These are phyloP conservation scores for Akebia trifoliata DNA, from an alignment of 164 flowering plant species.

Conservation along the genomic window DNA sequence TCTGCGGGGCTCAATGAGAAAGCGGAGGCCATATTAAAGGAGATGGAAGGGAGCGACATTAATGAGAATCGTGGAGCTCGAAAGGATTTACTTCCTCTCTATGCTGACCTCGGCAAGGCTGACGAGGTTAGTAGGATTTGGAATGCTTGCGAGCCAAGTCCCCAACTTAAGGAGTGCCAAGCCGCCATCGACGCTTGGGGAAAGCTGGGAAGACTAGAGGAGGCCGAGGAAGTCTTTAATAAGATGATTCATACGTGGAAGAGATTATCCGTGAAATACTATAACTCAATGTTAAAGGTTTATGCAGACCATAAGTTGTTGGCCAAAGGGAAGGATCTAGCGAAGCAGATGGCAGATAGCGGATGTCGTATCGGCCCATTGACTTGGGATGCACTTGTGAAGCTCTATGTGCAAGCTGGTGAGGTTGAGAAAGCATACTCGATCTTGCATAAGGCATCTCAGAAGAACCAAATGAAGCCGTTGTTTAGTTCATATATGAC, in stretches of 20 bases:
- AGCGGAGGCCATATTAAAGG: conserved; percentile 61
- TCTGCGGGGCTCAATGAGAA: conserved; percentile 57
- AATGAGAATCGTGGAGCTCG: conserved; percentile 38
- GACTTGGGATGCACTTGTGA: conserved; percentile 73
- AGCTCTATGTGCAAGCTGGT: conserved; percentile 70
- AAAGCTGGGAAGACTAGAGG: conserved; percentile 50
- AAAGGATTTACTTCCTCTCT: conserved; percentile 46
- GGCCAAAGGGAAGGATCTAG: conserved; percentile 62
- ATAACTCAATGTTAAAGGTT: conserved; percentile 43
- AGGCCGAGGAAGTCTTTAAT: conserved; percentile 74
- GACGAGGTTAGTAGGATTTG: conserved; percentile 68
- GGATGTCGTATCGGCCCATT: conserved; percentile 50
- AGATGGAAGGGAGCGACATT: conserved; percentile 62
- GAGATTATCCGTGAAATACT: conserved; percentile 37
- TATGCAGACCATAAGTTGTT: conserved; percentile 62
- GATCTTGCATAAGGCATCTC: conserved; percentile 55
- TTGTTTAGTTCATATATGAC: conserved; percentile 41
- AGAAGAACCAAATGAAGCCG: conserved; percentile 43
- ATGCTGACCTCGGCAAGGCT: conserved; percentile 60
- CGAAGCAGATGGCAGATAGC: conserved; percentile 53
- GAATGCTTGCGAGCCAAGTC: conserved; percentile 49
- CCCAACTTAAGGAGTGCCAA: conserved; percentile 34
- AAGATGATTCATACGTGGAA: conserved; percentile 32
- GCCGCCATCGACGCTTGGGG: conserved; percentile 87
- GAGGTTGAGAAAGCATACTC: conserved; percentile 84